These are phyloP conservation scores for Fusarium sp. DNA, from an alignment of 2,329 filamentous ascomycete species.

Conservation along the genomic window DNA sequence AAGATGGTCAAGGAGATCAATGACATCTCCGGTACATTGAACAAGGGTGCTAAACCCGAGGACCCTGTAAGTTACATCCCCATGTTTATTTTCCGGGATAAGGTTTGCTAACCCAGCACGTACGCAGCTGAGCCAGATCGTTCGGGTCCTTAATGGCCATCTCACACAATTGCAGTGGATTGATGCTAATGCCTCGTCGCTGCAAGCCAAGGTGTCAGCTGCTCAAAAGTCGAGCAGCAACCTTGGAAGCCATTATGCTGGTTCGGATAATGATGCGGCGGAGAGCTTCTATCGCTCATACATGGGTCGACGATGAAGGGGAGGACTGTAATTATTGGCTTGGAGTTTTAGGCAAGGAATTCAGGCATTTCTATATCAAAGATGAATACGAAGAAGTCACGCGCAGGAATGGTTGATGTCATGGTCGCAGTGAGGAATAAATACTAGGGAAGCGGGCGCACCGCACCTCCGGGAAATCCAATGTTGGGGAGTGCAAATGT, in stretches of 20 bases:
- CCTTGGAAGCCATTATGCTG: constrained; percentile 67
- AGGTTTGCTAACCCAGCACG: constrained; percentile 41
- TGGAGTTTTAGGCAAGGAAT: constrained; percentile 43
- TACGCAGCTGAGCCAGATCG: constrained; percentile 87
- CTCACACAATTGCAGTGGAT: constrained; percentile 93
- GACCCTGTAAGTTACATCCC: constrained; percentile 75
- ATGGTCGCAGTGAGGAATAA: constrained; percentile 2
- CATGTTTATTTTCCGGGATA: not conserved
- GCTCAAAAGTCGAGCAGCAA: constrained; percentile 83
- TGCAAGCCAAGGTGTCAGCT: constrained; percentile 84
- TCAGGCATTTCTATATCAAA: constrained; percentile 28
- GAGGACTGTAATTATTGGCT: constrained; percentile 30
- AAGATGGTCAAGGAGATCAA: constrained; percentile 99
- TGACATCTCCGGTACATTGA: constrained; percentile 86
- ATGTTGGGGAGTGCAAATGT: constrained; percentile 36
- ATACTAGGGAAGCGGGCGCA: constrained; percentile 8
- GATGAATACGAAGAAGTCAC: constrained; percentile 14
- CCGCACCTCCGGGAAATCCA: constrained; percentile 11
- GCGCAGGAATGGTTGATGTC: constrained; percentile 3
- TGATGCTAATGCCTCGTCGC: constrained; percentile 81
- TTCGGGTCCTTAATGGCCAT: constrained; percentile 93
- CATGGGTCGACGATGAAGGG: constrained; percentile 73
- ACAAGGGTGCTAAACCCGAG: constrained; percentile 88
- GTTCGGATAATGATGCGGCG: constrained; percentile 75
- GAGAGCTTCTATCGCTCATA: constrained; percentile 94